Conservation (phyloP, 2,329 filamentous ascomycete genomes). For the Stemphylium vesicarium region DNA sequence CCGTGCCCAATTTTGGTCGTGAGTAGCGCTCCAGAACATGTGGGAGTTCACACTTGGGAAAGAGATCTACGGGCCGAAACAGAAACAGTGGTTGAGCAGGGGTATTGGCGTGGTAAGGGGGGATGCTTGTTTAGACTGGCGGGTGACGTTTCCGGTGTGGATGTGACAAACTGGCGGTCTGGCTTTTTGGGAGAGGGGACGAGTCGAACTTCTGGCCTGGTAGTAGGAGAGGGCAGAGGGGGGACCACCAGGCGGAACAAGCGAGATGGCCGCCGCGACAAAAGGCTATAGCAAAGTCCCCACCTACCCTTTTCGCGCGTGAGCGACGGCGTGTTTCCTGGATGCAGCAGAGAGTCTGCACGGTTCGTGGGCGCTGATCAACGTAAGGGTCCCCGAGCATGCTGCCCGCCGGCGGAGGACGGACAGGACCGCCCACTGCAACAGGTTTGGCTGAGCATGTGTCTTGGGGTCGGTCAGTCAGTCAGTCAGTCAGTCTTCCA, state of each 20-base stretch:
- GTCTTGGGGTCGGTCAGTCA: neutral
- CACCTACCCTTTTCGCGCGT: conserved; percentile 10
- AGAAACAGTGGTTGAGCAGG: neutral
- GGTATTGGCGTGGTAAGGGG: neutral
- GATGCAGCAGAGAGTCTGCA: conserved; percentile 2
- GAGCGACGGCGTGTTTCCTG: conserved; percentile 3
- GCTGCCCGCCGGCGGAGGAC: neutral
- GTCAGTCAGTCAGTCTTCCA: too few species aligned
- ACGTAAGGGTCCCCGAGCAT: conserved; percentile 2
- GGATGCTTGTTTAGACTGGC: neutral
- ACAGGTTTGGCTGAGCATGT: neutral
- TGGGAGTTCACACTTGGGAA: too few species aligned
- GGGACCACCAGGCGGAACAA: neutral
- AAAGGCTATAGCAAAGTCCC: neutral
- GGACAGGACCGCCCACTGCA: neutral
- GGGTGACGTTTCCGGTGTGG: conserved; percentile 9
- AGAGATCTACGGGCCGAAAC: conserved; percentile 5
- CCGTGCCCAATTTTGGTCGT: too few species aligned
- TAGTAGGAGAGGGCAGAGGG: neutral
- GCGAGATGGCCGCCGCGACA: neutral
- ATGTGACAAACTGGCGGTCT: conserved; percentile 15
- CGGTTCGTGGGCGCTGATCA: conserved; percentile 2
- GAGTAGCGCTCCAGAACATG: too few species aligned
- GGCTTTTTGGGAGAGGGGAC: neutral
- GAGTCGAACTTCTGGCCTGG: neutral